Conservation (phyloP, 2,329 filamentous ascomycete genomes). For the Kalmusia sp. region DNA sequence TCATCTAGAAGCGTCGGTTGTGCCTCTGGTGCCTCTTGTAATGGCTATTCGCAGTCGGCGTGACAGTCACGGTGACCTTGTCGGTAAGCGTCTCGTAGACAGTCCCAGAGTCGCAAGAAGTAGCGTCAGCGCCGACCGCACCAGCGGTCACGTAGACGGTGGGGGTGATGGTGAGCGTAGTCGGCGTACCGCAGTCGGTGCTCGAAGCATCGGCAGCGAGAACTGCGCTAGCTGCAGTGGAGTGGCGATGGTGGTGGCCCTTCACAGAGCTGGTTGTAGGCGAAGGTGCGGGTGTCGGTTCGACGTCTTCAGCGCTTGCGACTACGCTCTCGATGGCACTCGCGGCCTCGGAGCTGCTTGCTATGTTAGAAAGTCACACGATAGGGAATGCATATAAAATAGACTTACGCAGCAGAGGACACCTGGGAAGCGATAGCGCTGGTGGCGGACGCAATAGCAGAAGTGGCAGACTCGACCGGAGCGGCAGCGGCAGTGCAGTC, state of each 20-base stretch:
- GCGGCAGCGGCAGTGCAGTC: conserved; percentile 31
- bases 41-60: conserved; percentile 19
- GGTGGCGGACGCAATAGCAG: conserved; percentile 7
- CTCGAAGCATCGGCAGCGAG: conserved; percentile 13
- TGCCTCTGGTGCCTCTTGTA: conserved; percentile 20
- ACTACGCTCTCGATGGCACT: conserved; percentile 2
- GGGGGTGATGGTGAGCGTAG: conserved; percentile 28
- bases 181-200: conserved; percentile 27
- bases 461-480: conserved; percentile 12
- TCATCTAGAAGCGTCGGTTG: not conserved
- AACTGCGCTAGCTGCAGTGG: conserved; percentile 4
- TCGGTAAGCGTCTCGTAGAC: conserved; percentile 29
- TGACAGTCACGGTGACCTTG: conserved; percentile 37
- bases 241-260: not conserved
- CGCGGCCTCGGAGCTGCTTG: conserved; percentile 3
- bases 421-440: conserved; percentile 7
- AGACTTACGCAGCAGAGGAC: conserved; percentile 17
- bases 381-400: conserved; percentile 2
- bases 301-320: not conserved
- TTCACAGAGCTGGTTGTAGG: not conserved
- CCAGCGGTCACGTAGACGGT: conserved; percentile 29
- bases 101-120: conserved; percentile 18
- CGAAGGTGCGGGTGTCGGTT: not conserved
- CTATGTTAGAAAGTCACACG: not conserved
- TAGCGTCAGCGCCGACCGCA: conserved; percentile 11